Evolutionary conservation across 352 stramenopile genomes (phyloP).

Genomic region (Globisporangium cystogenes): DNA sequence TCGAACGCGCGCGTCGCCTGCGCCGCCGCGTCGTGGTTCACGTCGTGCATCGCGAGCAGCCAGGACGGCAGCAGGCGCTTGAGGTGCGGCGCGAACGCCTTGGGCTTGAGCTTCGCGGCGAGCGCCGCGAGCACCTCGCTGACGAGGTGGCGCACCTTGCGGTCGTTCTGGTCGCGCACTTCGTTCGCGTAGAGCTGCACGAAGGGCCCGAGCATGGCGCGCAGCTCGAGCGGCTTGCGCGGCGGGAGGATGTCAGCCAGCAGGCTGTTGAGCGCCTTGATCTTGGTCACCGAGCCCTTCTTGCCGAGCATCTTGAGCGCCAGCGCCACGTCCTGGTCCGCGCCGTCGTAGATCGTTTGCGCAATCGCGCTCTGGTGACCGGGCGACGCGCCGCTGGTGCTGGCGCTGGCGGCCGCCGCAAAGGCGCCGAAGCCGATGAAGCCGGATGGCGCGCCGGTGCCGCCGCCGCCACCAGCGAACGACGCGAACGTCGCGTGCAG

Average conservation of each 20-base stretch:
- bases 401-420: slow-evolving; percentile 20
- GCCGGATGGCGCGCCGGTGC: slow-evolving; percentile 14
- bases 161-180: slow-evolving; percentile 81
- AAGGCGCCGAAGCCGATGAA: slow-evolving; percentile 82
- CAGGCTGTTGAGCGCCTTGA: slow-evolving; percentile 70
- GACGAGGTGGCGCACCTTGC: slow-evolving; percentile 69
- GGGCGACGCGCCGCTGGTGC: slow-evolving; percentile 3
- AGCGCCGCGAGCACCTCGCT: slow-evolving; percentile 64
- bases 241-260: slow-evolving; percentile 52
- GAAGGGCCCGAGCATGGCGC: slow-evolving; percentile 70
- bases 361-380: slow-evolving; percentile 13
- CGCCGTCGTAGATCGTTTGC: slow-evolving; percentile 68
- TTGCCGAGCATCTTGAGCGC: slow-evolving; percentile 85
- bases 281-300: slow-evolving; percentile 77
- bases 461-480: slow-evolving; percentile 5
- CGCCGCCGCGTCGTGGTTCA: slow-evolving; percentile 45
- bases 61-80: slow-evolving; percentile 72
- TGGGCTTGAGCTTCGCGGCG: slow-evolving; percentile 40
- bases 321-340: slow-evolving; percentile 70
- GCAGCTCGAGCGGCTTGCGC: slow-evolving; percentile 49
- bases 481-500: slow-evolving; percentile 27
- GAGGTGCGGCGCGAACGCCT: slow-evolving; percentile 65
- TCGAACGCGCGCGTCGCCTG: slow-evolving; percentile 47
- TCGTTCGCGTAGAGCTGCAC: slow-evolving; percentile 74
- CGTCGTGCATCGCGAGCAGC: slow-evolving; percentile 78